phyloP scores from a whole-genome alignment of 2,329 filamentous ascomycete species.

The Myriosclerotinia duriaeana region DNA sequence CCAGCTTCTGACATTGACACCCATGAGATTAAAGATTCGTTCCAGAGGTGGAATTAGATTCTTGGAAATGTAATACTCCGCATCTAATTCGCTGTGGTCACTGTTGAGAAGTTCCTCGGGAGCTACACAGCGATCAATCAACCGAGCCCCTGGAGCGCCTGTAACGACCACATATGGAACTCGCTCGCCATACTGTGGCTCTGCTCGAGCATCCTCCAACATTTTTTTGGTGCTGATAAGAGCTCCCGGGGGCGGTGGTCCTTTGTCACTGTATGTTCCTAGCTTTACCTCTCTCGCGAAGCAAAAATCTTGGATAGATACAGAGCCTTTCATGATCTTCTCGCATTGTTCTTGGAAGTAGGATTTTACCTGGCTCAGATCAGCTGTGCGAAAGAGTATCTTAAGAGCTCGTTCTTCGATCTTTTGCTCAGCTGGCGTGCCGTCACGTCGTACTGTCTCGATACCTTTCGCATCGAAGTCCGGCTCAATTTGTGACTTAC shows the following conservation, averaged over 20 bases:
- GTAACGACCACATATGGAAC: conserved; percentile 92
- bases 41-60: conserved; percentile 94
- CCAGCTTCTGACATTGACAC: conserved; percentile 86
- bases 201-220: conserved; percentile 79
- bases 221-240: conserved; percentile 84
- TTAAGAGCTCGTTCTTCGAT: conserved; percentile 91
- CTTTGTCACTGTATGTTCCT: conserved; percentile 81
- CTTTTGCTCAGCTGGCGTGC: conserved; percentile 92
- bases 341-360: conserved; percentile 89
- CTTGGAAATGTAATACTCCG: conserved; percentile 96
- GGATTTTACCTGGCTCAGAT: conserved; percentile 81
- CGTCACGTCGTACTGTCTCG: conserved; percentile 92
- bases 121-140: conserved; percentile 86
- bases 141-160: conserved; percentile 78
- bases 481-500: conserved; percentile 68
- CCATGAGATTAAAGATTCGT: conserved; percentile 93
- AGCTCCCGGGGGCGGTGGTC: conserved; percentile 79
- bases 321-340: conserved; percentile 86
- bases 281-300: conserved; percentile 91
- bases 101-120: conserved; percentile 79
- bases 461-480: conserved; percentile 98
- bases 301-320: conserved; percentile 93
- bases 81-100: conserved; percentile 77
- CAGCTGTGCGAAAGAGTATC: conserved; percentile 83
- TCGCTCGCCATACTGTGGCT: conserved; percentile 92